These are phyloP conservation scores for Apiotrichum mycotoxinovorans DNA, from an alignment of 1,284 basidiomycete species.

Conservation along the genomic window DNA sequence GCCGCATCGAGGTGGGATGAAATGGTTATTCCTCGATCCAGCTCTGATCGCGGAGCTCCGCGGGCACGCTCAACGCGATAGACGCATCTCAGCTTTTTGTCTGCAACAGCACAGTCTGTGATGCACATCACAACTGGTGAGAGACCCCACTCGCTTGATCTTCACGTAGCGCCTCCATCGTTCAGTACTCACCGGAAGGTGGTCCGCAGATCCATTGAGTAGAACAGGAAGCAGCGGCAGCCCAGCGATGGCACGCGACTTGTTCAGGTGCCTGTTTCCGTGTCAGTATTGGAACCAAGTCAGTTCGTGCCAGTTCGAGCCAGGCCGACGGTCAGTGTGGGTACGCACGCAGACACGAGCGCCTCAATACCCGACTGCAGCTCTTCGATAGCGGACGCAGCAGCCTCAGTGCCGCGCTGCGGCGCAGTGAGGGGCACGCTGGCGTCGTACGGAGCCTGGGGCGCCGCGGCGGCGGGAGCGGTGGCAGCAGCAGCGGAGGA, in stretches of 20 bases:
- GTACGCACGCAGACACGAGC: neutral
- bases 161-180: too few species aligned
- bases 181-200: neutral
- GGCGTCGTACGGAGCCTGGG: neutral
- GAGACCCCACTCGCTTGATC: too few species aligned
- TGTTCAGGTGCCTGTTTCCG: neutral
- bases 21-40: too few species aligned
- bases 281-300: neutral
- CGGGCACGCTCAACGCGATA: too few species aligned
- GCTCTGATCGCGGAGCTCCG: too few species aligned
- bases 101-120: too few species aligned
- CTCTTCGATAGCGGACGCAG: neutral
- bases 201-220: neutral
- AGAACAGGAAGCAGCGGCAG: neutral
- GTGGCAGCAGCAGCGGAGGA: too few species aligned
- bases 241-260: neutral
- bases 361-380: slow-evolving; percentile 1
- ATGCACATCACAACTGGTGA: too few species aligned
- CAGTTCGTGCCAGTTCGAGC: too few species aligned
- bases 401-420: neutral
- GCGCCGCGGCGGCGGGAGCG: neutral
- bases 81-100: too few species aligned
- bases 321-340: neutral
- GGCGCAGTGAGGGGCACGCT: neutral
- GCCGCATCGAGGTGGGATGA: too few species aligned